phyloP scores from a whole-genome alignment of 1,139 yeast species.

The Hyphopichia buzzinii region DNA sequence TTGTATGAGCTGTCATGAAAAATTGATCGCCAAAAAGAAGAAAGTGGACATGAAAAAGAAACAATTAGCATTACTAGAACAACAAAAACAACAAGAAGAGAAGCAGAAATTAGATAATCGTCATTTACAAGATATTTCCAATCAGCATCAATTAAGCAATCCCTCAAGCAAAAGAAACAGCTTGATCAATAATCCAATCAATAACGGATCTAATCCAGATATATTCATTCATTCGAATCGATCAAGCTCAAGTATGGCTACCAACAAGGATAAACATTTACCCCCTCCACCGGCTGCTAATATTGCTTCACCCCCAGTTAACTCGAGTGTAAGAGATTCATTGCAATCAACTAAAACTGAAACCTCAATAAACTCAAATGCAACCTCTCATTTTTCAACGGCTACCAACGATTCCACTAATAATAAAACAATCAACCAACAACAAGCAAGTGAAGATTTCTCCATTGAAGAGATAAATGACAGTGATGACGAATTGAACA shows the following conservation, averaged over 20 bases:
- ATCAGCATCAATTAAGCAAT: slow-evolving; percentile 11
- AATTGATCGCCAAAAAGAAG: slow-evolving; percentile 67
- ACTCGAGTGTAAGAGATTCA: slow-evolving; percentile 11
- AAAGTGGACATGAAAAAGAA: slow-evolving; percentile 49
- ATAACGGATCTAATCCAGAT: slow-evolving; percentile 4
- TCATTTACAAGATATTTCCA: slow-evolving; percentile 19
- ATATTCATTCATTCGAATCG: slow-evolving; percentile 12
- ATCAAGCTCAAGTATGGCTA: slow-evolving; percentile 14
- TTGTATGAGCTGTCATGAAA: slow-evolving; percentile 91
- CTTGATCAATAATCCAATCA: slow-evolving; percentile 1
- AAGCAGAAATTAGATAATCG: slow-evolving; percentile 4
- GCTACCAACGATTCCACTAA: slow-evolving; percentile 8
- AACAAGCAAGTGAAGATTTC: slow-evolving; percentile 20
- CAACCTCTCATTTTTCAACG: slow-evolving; percentile 15
- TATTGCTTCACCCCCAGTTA: neutral
- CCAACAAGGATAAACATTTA: slow-evolving; percentile 27
- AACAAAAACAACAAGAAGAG: slow-evolving; percentile 12
- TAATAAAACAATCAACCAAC: slow-evolving; percentile 2
- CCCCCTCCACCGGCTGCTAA: slow-evolving; percentile 27
- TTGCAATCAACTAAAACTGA: slow-evolving; percentile 17
- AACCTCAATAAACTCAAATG: slow-evolving; percentile 11
- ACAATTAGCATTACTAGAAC: slow-evolving; percentile 23
- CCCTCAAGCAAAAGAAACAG: slow-evolving; percentile 10
- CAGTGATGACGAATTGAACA: slow-evolving; percentile 35
- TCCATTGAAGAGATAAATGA: slow-evolving; percentile 45